Conservation (phyloP, 129 eudicot genomes). For the Oenanthe sinensis region DNA sequence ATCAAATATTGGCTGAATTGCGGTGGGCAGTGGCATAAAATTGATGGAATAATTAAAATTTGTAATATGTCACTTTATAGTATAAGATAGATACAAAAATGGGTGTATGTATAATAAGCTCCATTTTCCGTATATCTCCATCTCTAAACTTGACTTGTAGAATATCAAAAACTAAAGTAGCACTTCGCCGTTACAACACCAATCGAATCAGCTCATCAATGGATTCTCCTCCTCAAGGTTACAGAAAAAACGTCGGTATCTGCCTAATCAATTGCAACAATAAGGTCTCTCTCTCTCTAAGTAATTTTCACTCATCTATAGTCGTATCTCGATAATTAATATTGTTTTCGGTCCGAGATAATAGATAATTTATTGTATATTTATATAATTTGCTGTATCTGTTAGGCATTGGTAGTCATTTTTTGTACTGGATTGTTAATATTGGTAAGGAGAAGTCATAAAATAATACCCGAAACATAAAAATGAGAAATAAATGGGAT, state of each 20-base stretch:
- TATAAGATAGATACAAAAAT: no score
- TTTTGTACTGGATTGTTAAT: not conserved
- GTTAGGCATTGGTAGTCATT: not conserved
- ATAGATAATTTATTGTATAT: no score
- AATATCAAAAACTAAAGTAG: not conserved
- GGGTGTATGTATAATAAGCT: not conserved
- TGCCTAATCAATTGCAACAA: constrained; percentile 74
- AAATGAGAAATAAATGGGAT: not conserved
- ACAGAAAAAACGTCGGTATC: constrained; percentile 83
- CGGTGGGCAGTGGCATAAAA: not conserved
- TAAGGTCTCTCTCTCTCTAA: constrained; percentile 25
- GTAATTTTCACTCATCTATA: not conserved
- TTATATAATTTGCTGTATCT: no score
- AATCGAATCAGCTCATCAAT: constrained; percentile 29
- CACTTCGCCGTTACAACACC: not conserved
- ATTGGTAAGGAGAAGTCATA: no score
- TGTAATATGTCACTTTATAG: not conserved
- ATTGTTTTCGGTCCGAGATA: no score
- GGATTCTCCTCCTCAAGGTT: constrained; percentile 77
- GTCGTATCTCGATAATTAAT: not conserved
- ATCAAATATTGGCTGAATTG: not conserved
- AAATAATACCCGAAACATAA: no score
- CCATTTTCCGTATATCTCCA: not conserved
- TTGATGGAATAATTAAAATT: not conserved
- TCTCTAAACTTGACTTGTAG: no score